A percentile compares a stretch with the other conserved stretches of the same genome.
Conservation (phyloP, 345 rosid species). For the Rhodomyrtus tomentosa region DNA sequence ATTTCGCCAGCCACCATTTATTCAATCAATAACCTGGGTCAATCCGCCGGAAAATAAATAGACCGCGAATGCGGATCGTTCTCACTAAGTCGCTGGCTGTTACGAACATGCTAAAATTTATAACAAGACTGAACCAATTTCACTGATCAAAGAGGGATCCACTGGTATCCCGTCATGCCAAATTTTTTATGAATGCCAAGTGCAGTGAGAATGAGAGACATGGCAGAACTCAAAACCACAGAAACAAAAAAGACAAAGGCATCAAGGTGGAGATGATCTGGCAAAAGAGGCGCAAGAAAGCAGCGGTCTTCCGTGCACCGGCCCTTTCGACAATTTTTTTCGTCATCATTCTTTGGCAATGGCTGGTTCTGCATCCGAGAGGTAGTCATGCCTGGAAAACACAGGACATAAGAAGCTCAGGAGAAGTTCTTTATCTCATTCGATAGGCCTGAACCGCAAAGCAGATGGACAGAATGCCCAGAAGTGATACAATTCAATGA, state of each 20-base stretch:
- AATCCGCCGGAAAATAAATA: neutral
- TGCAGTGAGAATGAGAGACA: neutral
- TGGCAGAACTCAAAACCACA: neutral
- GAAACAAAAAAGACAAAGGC: neutral
- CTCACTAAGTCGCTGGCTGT: neutral
- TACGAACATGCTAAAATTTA: neutral
- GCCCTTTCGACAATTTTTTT: neutral
- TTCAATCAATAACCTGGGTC: neutral
- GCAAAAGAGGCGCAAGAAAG: neutral
- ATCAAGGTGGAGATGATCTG: neutral
- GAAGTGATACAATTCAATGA: neutral
- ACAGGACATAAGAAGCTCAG: neutral
- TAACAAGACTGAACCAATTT: neutral
- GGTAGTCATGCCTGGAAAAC: conserved; percentile 58
- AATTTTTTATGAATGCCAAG: neutral
- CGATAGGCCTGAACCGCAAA: neutral
- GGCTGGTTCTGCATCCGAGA: conserved; percentile 26
- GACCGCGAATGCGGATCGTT: neutral
- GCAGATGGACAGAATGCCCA: neutral
- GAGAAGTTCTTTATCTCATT: neutral
- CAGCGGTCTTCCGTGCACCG: neutral
- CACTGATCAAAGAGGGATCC: neutral
- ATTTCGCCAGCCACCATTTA: neutral
- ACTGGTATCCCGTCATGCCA: neutral
- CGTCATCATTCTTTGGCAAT: conserved; percentile 39